A percentile compares a stretch with the other conserved stretches of the same genome.
Conservation (phyloP, 768 basidiomycete genomes). For the Austroboletus festivus region DNA sequence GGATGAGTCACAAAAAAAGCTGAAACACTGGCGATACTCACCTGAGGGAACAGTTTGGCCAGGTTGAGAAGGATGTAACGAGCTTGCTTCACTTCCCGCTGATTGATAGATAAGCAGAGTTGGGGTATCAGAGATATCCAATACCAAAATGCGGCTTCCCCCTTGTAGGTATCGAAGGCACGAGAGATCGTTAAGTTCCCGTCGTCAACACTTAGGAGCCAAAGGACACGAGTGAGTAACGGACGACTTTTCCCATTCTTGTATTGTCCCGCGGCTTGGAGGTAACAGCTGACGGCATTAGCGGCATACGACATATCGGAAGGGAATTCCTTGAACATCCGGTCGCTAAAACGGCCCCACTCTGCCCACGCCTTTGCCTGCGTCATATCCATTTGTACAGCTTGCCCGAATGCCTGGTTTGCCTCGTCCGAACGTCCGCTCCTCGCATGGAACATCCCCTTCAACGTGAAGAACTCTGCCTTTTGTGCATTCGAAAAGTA, state of each 20-base stretch:
- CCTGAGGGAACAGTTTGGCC: constrained; percentile 92
- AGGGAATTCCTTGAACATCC: constrained; percentile 85
- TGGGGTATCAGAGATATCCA: constrained; percentile 99
- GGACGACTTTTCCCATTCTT: constrained; percentile 92
- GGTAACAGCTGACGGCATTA: constrained; percentile 94
- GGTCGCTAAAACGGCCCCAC: constrained; percentile 94
- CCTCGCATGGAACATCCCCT: constrained; percentile 96
- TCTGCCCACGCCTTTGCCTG: constrained; percentile 98
- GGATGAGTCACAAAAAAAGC: constrained; percentile 4
- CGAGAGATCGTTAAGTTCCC: constrained; percentile 62
- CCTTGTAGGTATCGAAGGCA: constrained; percentile 92
- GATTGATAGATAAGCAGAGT: constrained; percentile 81
- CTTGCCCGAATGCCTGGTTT: constrained; percentile 87
- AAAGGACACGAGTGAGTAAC: constrained; percentile 87
- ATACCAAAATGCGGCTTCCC: constrained; percentile 96
- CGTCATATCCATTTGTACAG: constrained; percentile 92
- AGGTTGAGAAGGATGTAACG: constrained; percentile 85
- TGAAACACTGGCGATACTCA: constrained; percentile 30
- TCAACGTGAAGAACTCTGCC: constrained; percentile 97
- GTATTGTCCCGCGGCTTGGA: constrained; percentile 95
- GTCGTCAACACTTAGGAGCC: constrained; percentile 94
- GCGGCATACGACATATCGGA: constrained; percentile 73
- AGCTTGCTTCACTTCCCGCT: constrained; percentile 91
- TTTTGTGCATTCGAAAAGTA: constrained; percentile 95
- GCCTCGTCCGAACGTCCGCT: constrained; percentile 86